Base-by-base conservation (phyloP, 305 asterid species). In the Solanum hybrid region DNA sequence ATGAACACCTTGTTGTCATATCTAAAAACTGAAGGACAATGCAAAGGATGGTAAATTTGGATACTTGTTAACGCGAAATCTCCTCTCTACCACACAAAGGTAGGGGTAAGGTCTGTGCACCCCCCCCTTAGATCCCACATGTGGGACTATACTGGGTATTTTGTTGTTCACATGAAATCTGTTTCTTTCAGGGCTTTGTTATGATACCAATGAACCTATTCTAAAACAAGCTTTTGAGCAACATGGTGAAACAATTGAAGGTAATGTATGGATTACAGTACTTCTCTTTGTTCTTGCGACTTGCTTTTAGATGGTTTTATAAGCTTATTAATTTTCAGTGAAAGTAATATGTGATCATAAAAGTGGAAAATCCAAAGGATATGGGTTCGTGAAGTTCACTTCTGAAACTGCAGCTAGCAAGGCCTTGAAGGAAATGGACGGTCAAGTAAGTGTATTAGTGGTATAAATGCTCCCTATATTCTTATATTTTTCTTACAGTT, bases 301-400 rank as follows among this genome's bases (percentile, higher is more conserved):
- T 31, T 84, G 73, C 10, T 51, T 82, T 31, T 84, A 2, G 69
- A 17, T 19, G 75, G 37, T 29, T 0, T 6, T 51, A 29, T 84
- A 84, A 31, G 75, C 87, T 31, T 51, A 51, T 51, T 14, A 26
- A 51, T 1, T 78, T 88, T 78, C 92, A 95, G 98, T 91, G 81
- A 96, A 95, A 93, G 98, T 96, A 36, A 94, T 96, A 88, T 96
- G 98, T 87, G 92, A 95, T 84, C 98, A 93, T 36, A 91, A 35
- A 29, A 95, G 95, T 86, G 96, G 99, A 78, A 94, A 92, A 91
- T 95, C 99, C 34, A 95, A 93, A 92, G 99, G 98, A 87, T 96
- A 93, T 29, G 99, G 97, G 84, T 95, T 96, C 89, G 96, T 96
- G 84, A 90, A 91, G 75, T 95, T 91, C 90, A 85, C 95, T 7